Base-by-base conservation (phyloP, 192 early-diverging fungal genomes). In the Obelidium mucronatum region DNA sequence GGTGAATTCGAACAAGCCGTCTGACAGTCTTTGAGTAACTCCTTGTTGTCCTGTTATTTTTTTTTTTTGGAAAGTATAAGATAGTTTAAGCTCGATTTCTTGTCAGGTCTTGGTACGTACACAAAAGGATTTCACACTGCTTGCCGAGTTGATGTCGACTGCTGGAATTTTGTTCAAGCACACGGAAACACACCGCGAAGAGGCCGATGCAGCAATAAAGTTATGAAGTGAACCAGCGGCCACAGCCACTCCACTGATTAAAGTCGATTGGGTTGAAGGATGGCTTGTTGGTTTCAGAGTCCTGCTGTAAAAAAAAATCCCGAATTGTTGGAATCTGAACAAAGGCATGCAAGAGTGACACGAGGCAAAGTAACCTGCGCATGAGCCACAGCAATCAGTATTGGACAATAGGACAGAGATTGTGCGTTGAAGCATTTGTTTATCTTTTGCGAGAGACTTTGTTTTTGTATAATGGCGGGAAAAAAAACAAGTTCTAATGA, bases 41-140 rank as follows among this genome's bases (percentile, higher is more conserved):
- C 63, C n/a, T 5, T 31, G 63, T 65, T 65, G 13, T 13, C 28
- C 59, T 61, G 28, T 11, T 31, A 11, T 19, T 11, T 28, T 19
- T 31, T 26, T 11, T 11, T 11, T 11, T 51, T 11, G 11, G 11
- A 51, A 8, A 51, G 8, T 51, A 22, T 51, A 15, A 51, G n/a
- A 51, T 51, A 8, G n/a, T n/a, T 51, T 51, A n/a, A n/a, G n/a
- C 48, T 51, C n/a, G 48, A 15, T 51, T 51, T n/a, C 13, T 11
- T 15, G 48, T n/a, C 11, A 51, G n/a, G n/a, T 15, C 13, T 15
- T 15, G 36, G 39, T 4, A 37, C 26, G 30, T 66, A 66, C 67
- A 48, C 67, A 68, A 30, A 68, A 68, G 3, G 44, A 19, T 2
- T 68, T 31, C 22, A 68, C 67, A 52, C 42, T 51, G 67, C 40